Evolutionary conservation across 2,329 filamentous ascomycete genomes (phyloP), one percentile per base, ranked within the genome.

Genomic region (Fusarium penzigii): DNA sequence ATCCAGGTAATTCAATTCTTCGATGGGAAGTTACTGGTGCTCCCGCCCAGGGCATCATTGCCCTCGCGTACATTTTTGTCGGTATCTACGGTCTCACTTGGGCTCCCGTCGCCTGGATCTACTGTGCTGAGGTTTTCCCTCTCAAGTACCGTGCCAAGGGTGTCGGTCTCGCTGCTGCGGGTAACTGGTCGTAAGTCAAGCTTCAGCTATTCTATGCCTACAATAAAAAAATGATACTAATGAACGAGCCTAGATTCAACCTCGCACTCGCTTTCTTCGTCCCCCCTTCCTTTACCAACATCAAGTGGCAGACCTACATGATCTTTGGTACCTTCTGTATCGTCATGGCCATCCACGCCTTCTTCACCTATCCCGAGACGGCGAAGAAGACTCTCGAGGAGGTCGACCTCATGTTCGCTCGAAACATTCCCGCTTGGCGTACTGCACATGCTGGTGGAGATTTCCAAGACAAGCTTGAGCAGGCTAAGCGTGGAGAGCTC

Each of bases 311-410:
- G 65, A 75, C 76, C 0, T 83, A 82, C 59, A 71, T 77, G 42
- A 72, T 73, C 46, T 75, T 72, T 47, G 65, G 72, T 10, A 71
- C 77, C 10, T 77, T 76, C 51, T 74, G 71, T 50, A 61, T 77
- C 36, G 73, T 70, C 29, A 75, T 73, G 45, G 67, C 71, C 5
- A 62, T 77, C 29, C 75, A 80, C 43, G 59, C 62, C 5, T 79
- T 78, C 62, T 82, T 84, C 58, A 60, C 77, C 44, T 84, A 83
- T 68, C 81, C 81, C 0, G 81, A 84, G 66, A 84, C 80, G 0
- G 73, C 75, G 8, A 60, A 52, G 7, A 65, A 65, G 49, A 65
- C 63, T 0, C 50, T 65, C 1, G 63, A 65, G 39, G 63, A 65
- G 25, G 55, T 65, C 0, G 63, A 65, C 16, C 32, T 52, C 5